Evolutionary conservation across 768 basidiomycete species (phyloP), one percentile per base, ranked within the genome.

Genomic region (Tulasnella sp.): DNA sequence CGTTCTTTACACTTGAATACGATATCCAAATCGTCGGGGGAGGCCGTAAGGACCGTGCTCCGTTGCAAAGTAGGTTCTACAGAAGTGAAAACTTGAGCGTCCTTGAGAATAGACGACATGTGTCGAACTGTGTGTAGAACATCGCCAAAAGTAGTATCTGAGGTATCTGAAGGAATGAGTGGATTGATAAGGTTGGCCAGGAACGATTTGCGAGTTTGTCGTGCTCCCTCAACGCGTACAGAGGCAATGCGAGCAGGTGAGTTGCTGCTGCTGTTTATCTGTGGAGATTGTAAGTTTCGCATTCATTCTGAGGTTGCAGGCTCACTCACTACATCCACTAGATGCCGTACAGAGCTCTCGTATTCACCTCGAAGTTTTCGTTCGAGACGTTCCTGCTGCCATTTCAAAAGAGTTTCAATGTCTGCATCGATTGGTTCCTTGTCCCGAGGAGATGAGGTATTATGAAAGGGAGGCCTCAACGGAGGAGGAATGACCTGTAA

Each of bases 181-280:
- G 91, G 90, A 6, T 76, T 69, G 47, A 95, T 72, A 57, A 96
- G 69, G 46, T 74, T 81, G n/a, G 69, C 72, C 29, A 99, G 75
- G 69, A 96, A 96, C 0, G 83, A 76, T 27, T 75, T 67, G 13
- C 91, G 76, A 0, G 92, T 95, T 25, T 72, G 65, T 3, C 66
- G 63, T 1, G 87, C 80, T 49, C 90, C 90, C 57, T 84, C 77
- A 12, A 98, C 74, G 54, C 83, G 83, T 15, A 99, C 80, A 1
- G 84, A 71, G 12, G 80, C 75, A 43, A 99, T 72, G 33, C 73
- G 71, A 43, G 86, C 65, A 0, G 79, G 79, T 0, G 79, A 72
- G 13, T 78, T 68, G 42, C 85, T 66, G 59, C 83, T 89, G 16
- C 66, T 68, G 55, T 77, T 73, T 24, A 89, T 73, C 87, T 90